Percentiles rank a stretch among this genome's conserved stretches.
phyloP scores from a whole-genome alignment of 73 alveolate species.

The Tetrahymena elliotti region DNA sequence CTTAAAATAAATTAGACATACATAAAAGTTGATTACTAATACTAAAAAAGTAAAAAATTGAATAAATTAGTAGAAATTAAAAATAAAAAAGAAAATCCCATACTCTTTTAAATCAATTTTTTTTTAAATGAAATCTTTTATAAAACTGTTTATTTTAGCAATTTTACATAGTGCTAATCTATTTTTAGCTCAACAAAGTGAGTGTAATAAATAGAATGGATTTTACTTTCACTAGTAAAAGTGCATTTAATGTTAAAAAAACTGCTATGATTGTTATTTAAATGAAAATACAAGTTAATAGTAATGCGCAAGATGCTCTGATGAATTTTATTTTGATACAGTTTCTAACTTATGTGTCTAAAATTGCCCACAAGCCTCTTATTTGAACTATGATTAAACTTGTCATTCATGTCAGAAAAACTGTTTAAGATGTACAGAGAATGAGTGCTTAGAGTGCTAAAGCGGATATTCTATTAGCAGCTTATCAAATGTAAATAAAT shows the following conservation, averaged over 20 bases:
- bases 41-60: too few relatives aligned
- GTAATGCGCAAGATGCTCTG: neutral
- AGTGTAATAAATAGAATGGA: neutral
- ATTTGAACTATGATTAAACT: neutral
- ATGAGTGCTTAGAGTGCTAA: neutral
- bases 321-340: neutral
- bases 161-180: neutral
- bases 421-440: neutral
- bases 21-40: too few relatives aligned
- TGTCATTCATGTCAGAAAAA: neutral
- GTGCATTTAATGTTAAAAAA: neutral
- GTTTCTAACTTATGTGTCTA: neutral
- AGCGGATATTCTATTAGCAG: neutral
- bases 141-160: too few relatives aligned
- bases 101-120: too few relatives aligned
- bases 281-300: neutral
- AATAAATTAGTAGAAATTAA: too few relatives aligned
- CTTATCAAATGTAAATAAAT: neutral
- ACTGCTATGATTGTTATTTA: neutral
- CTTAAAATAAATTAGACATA: too few relatives aligned
- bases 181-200: neutral
- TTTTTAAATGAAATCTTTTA: neutral
- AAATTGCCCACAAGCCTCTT: neutral
- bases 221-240: neutral
- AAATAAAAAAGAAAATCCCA: too few relatives aligned